Evolutionary conservation across 1,284 basidiomycete genomes (phyloP).

Genomic region (Austroboletus niveus): DNA sequence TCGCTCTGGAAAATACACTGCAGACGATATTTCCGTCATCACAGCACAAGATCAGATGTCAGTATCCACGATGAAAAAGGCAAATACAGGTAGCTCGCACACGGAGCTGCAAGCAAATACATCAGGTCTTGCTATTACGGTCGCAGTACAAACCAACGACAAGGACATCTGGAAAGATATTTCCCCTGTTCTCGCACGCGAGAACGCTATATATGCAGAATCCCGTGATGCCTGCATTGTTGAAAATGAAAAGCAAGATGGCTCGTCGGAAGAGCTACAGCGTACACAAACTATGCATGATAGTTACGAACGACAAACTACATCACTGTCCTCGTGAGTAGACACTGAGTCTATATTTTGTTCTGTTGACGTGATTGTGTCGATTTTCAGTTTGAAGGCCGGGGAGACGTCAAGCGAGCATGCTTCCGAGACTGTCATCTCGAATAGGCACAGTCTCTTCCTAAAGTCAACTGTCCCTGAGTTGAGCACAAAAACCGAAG

Average conservation of each 20-base stretch:
- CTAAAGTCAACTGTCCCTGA: neutral
- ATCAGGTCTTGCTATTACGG: neutral
- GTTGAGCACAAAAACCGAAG: neutral
- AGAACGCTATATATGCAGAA: neutral
- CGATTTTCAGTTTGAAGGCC: neutral
- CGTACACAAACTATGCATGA: too few relatives aligned
- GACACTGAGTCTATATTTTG: neutral
- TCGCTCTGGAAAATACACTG: neutral
- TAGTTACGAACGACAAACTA: neutral
- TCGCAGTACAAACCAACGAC: neutral
- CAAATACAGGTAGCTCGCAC: neutral
- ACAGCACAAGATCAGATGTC: neutral
- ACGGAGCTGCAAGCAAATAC: neutral
- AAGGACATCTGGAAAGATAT: neutral
- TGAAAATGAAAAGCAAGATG: neutral
- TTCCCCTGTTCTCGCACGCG: neutral
- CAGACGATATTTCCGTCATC: neutral
- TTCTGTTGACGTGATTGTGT: neutral
- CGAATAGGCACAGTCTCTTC: neutral
- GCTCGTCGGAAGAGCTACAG: neutral
- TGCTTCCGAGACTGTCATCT: neutral
- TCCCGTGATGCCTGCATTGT: neutral
- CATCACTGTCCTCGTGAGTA: slow-evolving; percentile 4
- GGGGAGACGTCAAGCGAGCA: neutral
- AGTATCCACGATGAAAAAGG: neutral